Evolutionary conservation across 305 asterid genomes (phyloP), one percentile per base, ranked within the genome.

Genomic region (Fraxinus sp.): DNA sequence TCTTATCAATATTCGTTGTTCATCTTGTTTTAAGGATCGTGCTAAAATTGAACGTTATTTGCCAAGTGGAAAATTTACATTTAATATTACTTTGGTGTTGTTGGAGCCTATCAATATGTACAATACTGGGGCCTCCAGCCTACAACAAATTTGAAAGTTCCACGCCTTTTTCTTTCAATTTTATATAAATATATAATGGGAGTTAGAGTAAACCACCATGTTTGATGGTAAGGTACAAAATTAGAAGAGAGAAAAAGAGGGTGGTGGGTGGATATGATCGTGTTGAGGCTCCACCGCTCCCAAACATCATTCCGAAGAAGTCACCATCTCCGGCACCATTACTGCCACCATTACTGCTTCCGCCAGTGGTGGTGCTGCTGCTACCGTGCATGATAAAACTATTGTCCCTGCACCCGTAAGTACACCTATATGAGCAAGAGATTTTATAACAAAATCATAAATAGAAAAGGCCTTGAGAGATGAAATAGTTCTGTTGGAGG

Each of bases 281-380:
- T 37, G 84, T 52, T 55, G 84, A 75, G 13, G 80, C 80, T 55
- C 84, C 84, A 59, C 39, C 71, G 1, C 80, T 73, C 4, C 84
- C 71, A 75, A 81, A 81, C 49, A 59, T 75, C 84, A 81, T 81
- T 57, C 84, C 84, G 4, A 75, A 37, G 73, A 81, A 14, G 49
- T 81, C 80, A 18, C 77, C 49, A 57, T 77, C 64, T 6, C 80
- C 77, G 0, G 64, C 74, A 52, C 28, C 24, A 14, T 36, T 36
- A 22, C 82, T 24, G 62, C 37, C 83, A 14, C 36, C 84, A 32
- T 16, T 7, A 24, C 83, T 26, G 62, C 80, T 37, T 59, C 46
- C 84, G 20, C 41, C 84, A 33, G 35, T 75, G 24, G 66, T 64
- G 33, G 49, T 72, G 0, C 43, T 74, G 80, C 80, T 62, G 30